Evolutionary conservation across 2,329 filamentous ascomycete genomes (phyloP).

Genomic region (Claviceps quebecensis): DNA sequence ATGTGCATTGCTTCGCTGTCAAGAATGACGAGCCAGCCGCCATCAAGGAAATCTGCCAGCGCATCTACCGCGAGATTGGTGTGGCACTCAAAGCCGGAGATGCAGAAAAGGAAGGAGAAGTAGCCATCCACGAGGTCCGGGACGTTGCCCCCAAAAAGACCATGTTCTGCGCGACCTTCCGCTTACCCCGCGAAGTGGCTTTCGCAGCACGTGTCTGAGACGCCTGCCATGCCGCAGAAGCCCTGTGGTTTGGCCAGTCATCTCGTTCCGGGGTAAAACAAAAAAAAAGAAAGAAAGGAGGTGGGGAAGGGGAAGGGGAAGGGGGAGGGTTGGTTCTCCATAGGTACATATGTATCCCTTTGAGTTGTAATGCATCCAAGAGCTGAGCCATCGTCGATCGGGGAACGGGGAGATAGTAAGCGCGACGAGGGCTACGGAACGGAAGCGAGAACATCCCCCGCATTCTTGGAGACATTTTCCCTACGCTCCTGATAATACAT

Average conservation of each 20-base stretch:
- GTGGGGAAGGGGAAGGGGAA: background rate
- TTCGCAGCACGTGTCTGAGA: constrained; percentile 38
- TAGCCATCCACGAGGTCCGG: constrained; percentile 56
- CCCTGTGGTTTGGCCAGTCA: background rate
- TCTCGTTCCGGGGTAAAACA: background rate
- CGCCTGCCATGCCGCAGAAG: background rate
- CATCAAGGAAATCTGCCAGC: constrained; percentile 32
- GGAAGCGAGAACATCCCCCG: too few relatives aligned
- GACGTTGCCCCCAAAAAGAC: constrained; percentile 86
- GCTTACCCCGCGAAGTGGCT: constrained; percentile 68
- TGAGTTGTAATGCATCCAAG: too few relatives aligned
- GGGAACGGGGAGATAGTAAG: too few relatives aligned
- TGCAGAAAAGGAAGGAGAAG: constrained; percentile 31
- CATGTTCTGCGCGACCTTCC: constrained; percentile 94
- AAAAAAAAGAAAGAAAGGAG: too few relatives aligned
- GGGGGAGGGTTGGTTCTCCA: background rate
- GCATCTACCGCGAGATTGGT: constrained; percentile 27
- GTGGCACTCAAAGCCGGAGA: constrained; percentile 29
- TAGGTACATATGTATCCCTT: too few relatives aligned
- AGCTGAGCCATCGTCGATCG: too few relatives aligned
- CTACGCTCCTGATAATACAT: too few relatives aligned
- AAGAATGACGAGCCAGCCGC: constrained; percentile 64
- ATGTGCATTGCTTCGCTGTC: constrained; percentile 87
- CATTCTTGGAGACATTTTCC: too few relatives aligned
- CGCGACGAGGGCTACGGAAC: too few relatives aligned